A percentile compares a stretch with the other conserved stretches of the same genome.
phyloP scores from a whole-genome alignment of 176 grass and related monocot species.

The Canna indica region DNA sequence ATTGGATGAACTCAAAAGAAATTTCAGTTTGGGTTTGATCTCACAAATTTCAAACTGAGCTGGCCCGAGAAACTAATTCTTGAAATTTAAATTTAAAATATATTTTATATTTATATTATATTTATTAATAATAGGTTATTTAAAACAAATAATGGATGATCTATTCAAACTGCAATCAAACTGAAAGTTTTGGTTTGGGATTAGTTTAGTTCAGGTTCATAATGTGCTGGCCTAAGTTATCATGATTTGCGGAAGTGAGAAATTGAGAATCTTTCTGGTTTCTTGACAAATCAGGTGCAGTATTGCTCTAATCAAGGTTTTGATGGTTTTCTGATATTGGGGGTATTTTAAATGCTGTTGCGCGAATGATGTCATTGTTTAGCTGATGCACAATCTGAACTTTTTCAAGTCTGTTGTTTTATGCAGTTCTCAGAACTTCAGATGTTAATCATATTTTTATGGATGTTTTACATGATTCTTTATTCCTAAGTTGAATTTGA shows the following conservation, averaged over 20 bases:
- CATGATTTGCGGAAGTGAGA: neutral
- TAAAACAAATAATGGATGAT: no score
- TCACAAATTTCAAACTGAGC: no score
- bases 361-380: neutral
- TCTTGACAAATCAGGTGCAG: neutral
- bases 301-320: neutral
- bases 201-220: no score
- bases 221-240: no score
- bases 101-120: no score
- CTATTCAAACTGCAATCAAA: no score
- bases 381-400: neutral
- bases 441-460: neutral
- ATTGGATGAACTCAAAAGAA: no score
- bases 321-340: neutral
- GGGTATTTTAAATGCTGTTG: neutral
- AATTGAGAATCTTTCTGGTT: neutral
- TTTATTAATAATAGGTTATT: no score
- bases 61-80: no score
- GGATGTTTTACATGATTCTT: conserved; percentile 9
- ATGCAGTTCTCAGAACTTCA: neutral
- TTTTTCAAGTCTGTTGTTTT: neutral
- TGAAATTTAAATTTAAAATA: no score
- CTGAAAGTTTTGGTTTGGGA: no score
- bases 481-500: neutral
- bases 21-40: no score